Base-by-base conservation (phyloP, 208 protist genomes). In the Leishmania lainsoni region DNA sequence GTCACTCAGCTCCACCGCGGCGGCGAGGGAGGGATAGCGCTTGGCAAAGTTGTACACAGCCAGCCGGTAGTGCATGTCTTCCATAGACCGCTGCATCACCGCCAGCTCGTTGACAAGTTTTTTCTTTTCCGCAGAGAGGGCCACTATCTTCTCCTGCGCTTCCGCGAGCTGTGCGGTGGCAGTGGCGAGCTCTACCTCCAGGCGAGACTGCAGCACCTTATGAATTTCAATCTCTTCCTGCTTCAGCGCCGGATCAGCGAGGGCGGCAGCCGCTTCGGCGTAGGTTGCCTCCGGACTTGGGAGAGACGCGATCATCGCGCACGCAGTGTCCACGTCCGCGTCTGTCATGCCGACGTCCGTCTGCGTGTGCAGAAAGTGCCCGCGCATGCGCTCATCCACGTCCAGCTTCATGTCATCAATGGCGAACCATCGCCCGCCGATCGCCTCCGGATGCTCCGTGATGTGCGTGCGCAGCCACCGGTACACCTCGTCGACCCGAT, bases 401-500 rank as follows among this genome's bases (percentile, higher is more conserved):
- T 95, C 92, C 4, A 97, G 89, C 80, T 97, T 82, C 94, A 97
- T 97, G 81, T 97, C 94, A 69, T 97, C 94, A 69, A 97, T 94
- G 48, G 94, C 91, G 63, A 97, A 81, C 94, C 94, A 97, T 29
- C 94, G 92, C 9, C 94, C 94, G 16, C 85, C 94, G 52, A 93
- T 89, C 10, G 88, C 94, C 81, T 95, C 92, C 17, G 94, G 94
- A 85, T 93, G 81, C 26, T 91, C 87, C 0, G 77, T 79, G n/a
- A 96, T 78, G 86, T 97, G 87, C 8, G 81, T 90, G 83, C 90
- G 90, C 74, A 97, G 79, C 92, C 94, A 97, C 35, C 89, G 88
- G 59, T 79, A 87, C 29, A 97, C 89, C 74, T 97, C 94, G 63
- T 95, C 94, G 20, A 95, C 94, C 48, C 94, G 92, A 78, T 97